Evolutionary conservation across 352 stramenopile species (phyloP).

Genomic region (Globisporangium cylindrosporum): DNA sequence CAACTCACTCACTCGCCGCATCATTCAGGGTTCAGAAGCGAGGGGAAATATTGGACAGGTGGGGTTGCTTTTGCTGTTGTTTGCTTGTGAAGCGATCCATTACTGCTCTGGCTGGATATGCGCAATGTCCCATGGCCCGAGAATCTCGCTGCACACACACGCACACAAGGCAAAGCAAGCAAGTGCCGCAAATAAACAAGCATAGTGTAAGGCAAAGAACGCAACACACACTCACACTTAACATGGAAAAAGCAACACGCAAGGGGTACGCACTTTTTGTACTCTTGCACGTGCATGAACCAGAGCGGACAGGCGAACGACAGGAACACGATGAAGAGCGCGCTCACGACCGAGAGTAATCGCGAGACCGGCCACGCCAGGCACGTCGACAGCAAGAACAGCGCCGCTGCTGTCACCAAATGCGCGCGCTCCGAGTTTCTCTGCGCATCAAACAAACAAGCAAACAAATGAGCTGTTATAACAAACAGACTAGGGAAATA

Average conservation of each 20-base stretch:
- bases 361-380: constrained; percentile 75
- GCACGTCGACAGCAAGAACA: constrained; percentile 71
- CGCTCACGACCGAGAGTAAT: constrained; percentile 58
- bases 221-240: background rate
- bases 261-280: constrained; percentile 80
- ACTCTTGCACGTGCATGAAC: constrained; percentile 89
- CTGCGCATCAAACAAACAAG: constrained; percentile 17
- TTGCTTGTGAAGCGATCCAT: background rate
- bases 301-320: constrained; percentile 85
- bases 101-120: constrained; percentile 72
- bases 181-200: constrained; percentile 1
- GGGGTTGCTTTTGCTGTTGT: constrained; percentile 6
- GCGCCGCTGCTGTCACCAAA: constrained; percentile 54
- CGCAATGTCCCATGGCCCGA: constrained; percentile 91
- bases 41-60: background rate
- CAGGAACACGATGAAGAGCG: constrained; percentile 75
- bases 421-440: constrained; percentile 69
- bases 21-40: background rate
- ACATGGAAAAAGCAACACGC: background rate
- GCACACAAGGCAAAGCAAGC: background rate
- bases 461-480: background rate
- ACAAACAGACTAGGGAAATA: background rate
- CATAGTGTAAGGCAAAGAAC: background rate
- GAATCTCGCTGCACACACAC: constrained; percentile 61
- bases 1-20: background rate